A percentile compares a stretch with the other conserved stretches of the same genome.
Evolutionary conservation across 2,329 filamentous ascomycete genomes (phyloP).

Genomic region (Cylindrodendrum hubeiense): DNA sequence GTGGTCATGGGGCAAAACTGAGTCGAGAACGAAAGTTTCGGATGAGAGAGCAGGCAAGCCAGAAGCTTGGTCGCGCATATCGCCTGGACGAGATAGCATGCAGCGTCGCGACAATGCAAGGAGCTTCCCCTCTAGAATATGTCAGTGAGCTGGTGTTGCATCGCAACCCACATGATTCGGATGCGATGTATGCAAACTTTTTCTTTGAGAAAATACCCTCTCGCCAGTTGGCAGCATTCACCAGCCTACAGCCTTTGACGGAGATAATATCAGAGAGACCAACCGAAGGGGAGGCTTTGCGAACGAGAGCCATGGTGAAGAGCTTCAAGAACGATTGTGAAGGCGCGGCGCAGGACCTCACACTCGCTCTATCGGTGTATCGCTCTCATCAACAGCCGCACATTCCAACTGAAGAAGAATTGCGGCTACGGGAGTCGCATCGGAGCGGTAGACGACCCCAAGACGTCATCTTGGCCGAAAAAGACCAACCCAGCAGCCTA

Average conservation of each 20-base stretch:
- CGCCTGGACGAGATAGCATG: slow-evolving; percentile 85
- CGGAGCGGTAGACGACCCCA: slow-evolving; percentile 43
- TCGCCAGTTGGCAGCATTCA: slow-evolving; percentile 78
- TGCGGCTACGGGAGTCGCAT: slow-evolving; percentile 58
- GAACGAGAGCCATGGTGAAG: slow-evolving; percentile 80
- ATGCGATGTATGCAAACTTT: slow-evolving; percentile 91
- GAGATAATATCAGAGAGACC: slow-evolving; percentile 75
- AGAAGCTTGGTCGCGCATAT: slow-evolving; percentile 83
- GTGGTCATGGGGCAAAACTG: slow-evolving; percentile 72
- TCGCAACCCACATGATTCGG: slow-evolving; percentile 73
- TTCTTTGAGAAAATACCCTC: slow-evolving; percentile 92
- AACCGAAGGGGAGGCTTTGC: slow-evolving; percentile 73
- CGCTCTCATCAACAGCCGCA: slow-evolving; percentile 67
- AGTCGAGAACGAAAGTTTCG: slow-evolving; percentile 82
- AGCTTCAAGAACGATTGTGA: slow-evolving; percentile 81
- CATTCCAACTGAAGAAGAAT: slow-evolving; percentile 61
- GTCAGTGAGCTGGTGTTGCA: slow-evolving; percentile 80
- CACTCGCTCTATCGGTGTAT: slow-evolving; percentile 70
- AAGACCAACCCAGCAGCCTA: slow-evolving; percentile 77
- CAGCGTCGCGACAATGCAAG: slow-evolving; percentile 87
- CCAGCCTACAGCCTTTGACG: slow-evolving; percentile 74
- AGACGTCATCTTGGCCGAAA: slow-evolving; percentile 54
- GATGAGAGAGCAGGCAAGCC: slow-evolving; percentile 84
- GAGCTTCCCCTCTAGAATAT: slow-evolving; percentile 80
- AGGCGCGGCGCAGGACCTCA: slow-evolving; percentile 78